Percentiles rank a stretch among this genome's conserved stretches.
Conservation (phyloP, 192 early-diverging fungal genomes). For the Coemansia sp. region DNA sequence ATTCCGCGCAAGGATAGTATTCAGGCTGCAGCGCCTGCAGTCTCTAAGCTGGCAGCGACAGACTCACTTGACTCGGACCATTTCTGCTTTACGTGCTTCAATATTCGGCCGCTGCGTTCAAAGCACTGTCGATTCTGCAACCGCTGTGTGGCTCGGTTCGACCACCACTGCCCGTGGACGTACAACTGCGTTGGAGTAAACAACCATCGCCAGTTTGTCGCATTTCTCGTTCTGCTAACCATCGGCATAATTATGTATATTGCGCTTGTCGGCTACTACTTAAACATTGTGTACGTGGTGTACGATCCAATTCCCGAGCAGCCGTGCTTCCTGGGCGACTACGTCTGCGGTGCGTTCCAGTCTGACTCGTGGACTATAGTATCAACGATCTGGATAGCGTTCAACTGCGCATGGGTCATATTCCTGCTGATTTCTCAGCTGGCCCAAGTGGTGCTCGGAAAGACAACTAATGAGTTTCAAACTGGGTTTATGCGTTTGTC, state of each 20-base stretch:
- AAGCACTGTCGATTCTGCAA: slow-evolving; percentile 95
- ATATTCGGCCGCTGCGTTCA: slow-evolving; percentile 79
- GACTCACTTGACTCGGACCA: slow-evolving; percentile 71
- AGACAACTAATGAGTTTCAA: slow-evolving; percentile 89
- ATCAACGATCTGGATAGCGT: slow-evolving; percentile 67
- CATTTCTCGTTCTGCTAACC: slow-evolving; percentile 71
- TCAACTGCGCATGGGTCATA: slow-evolving; percentile 83
- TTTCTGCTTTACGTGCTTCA: slow-evolving; percentile 85
- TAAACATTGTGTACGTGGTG: slow-evolving; percentile 45
- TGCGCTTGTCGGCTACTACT: slow-evolving; percentile 61
- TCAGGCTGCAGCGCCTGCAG: slow-evolving; percentile 32
- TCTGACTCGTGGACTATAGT: slow-evolving; percentile 71
- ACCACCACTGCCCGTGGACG: slow-evolving; percentile 98
- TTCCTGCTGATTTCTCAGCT: slow-evolving; percentile 74
- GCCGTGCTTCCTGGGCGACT: slow-evolving; percentile 60
- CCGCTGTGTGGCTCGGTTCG: slow-evolving; percentile 91
- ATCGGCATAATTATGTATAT: slow-evolving; percentile 61
- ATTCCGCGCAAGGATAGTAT: slow-evolving; percentile 56
- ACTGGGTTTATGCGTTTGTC: slow-evolving; percentile 64
- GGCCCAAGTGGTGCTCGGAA: slow-evolving; percentile 71
- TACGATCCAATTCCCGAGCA: slow-evolving; percentile 58
- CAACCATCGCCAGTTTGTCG: slow-evolving; percentile 88
- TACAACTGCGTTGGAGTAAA: slow-evolving; percentile 88
- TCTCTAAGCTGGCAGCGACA: slow-evolving; percentile 63
- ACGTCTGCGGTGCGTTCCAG: slow-evolving; percentile 71